Evolutionary conservation across 768 basidiomycete genomes (phyloP).

Genomic region (Kwoniella botswanensis): DNA sequence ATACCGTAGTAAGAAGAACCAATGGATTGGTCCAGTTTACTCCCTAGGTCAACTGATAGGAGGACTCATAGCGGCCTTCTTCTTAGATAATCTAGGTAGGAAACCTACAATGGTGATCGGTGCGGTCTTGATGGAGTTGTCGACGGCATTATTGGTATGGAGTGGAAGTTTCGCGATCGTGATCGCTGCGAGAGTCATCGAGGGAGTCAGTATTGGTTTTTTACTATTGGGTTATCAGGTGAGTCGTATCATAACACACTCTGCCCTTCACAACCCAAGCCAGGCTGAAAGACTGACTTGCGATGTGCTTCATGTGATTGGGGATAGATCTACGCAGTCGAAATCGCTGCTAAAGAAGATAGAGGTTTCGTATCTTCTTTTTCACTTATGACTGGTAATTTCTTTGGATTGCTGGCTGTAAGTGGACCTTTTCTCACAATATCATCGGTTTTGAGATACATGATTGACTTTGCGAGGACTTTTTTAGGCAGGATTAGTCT

Average conservation of each 20-base stretch:
- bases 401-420: slow-evolving; percentile 42
- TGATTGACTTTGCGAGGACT: neutral
- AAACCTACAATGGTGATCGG: slow-evolving; percentile 37
- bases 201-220: slow-evolving; percentile 42
- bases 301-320: too few species aligned
- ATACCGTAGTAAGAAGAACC: slow-evolving; percentile 24
- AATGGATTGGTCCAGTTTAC: slow-evolving; percentile 48
- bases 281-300: too few species aligned
- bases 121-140: slow-evolving; percentile 36
- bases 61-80: slow-evolving; percentile 38
- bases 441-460: neutral
- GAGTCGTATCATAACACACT: neutral
- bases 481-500: slow-evolving; percentile 36
- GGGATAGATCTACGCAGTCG: slow-evolving; percentile 40
- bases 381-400: slow-evolving; percentile 45
- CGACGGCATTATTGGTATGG: slow-evolving; percentile 39
- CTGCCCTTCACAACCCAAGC: too few species aligned
- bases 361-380: slow-evolving; percentile 44
- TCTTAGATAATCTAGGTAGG: slow-evolving; percentile 40
- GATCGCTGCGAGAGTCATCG: slow-evolving; percentile 43
- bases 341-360: slow-evolving; percentile 45
- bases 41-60: slow-evolving; percentile 42
- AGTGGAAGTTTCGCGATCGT: slow-evolving; percentile 30
- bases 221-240: slow-evolving; percentile 42
- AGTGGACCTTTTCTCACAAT: neutral